Evolutionary conservation across 305 asterid species (phyloP).

Genomic region (Ajuga reptans): DNA sequence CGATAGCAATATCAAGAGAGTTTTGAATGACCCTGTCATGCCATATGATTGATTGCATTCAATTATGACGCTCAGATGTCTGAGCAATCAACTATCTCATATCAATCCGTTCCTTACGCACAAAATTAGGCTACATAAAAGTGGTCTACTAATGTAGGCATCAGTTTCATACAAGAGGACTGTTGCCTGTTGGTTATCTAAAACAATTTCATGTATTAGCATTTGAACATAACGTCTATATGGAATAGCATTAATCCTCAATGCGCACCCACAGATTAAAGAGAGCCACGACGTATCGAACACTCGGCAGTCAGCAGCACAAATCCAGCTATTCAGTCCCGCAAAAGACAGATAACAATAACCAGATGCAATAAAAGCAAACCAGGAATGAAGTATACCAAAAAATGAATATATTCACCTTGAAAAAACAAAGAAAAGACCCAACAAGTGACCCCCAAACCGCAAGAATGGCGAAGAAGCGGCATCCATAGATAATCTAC

Average conservation of each 20-base stretch:
- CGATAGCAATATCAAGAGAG: no score
- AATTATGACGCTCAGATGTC: neutral
- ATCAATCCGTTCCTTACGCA: neutral
- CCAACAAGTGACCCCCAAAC: conserved; percentile 80
- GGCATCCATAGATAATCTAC: conserved; percentile 71
- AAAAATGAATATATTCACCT: conserved; percentile 36
- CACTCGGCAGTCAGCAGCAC: neutral
- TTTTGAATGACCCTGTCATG: no score
- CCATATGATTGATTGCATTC: neutral
- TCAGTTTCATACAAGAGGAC: neutral
- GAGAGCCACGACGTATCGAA: neutral
- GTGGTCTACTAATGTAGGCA: neutral
- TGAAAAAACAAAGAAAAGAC: conserved; percentile 70
- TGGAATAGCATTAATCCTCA: neutral
- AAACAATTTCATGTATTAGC: neutral
- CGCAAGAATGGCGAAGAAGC: conserved; percentile 79
- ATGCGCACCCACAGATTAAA: neutral
- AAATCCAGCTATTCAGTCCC: neutral
- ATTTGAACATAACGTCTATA: neutral
- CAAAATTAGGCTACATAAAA: neutral
- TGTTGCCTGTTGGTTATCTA: no score
- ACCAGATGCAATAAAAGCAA: neutral
- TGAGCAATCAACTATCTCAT: neutral
- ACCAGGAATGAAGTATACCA: neutral
- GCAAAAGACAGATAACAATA: neutral